Percentiles rank a stretch among this genome's conserved stretches.
phyloP scores from a whole-genome alignment of 257 asterid genomes.

The Capsicum baccatum region DNA sequence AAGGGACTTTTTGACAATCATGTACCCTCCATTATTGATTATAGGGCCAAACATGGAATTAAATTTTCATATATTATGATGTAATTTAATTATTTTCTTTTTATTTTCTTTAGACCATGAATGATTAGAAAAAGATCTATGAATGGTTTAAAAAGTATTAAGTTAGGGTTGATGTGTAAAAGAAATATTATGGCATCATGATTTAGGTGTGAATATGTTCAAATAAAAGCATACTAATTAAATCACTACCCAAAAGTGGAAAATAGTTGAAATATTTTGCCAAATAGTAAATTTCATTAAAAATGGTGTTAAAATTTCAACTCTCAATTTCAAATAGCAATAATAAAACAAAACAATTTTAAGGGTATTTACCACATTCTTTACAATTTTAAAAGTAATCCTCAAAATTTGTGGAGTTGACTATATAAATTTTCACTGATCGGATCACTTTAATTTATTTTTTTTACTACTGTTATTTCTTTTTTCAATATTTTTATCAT shows the following conservation, averaged over 20 bases:
- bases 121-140: slow-evolving; percentile 28
- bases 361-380: not conserved
- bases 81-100: not conserved
- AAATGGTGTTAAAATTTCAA: not conserved
- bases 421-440: not conserved
- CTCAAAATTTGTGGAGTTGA: not conserved
- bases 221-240: slow-evolving; percentile 1
- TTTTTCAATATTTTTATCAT: too few relatives aligned
- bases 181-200: slow-evolving; percentile 36
- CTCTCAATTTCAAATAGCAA: not conserved
- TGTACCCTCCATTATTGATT: slow-evolving; percentile 27
- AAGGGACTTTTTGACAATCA: slow-evolving; percentile 33
- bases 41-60: slow-evolving; percentile 25
- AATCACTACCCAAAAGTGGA: not conserved
- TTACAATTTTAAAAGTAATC: not conserved
- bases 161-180: slow-evolving; percentile 31
- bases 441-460: not conserved
- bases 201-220: slow-evolving; percentile 21
- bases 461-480: too few relatives aligned
- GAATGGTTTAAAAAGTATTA: slow-evolving; percentile 22
- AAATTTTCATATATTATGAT: slow-evolving; percentile 14
- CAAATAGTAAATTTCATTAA: not conserved
- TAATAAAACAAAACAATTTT: not conserved
- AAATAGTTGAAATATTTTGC: not conserved
- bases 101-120: not conserved